A percentile compares a stretch with the other conserved stretches of the same genome.
These are phyloP conservation scores for Ogataea glucozyma DNA, from an alignment of 805 yeast species.

Conservation along the genomic window DNA sequence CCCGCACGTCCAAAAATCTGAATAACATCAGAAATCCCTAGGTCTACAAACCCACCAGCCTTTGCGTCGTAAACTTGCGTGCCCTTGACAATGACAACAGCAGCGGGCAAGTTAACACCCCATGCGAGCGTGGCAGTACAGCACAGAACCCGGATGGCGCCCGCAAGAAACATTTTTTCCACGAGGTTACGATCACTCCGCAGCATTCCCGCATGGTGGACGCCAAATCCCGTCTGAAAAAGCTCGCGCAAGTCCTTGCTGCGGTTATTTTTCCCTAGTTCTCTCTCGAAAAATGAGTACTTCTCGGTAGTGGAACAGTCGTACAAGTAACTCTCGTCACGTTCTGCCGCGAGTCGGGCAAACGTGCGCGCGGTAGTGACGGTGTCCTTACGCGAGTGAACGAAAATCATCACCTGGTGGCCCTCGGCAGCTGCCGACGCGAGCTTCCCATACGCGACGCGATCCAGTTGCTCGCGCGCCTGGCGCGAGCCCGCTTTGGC, in stretches of 20 bases:
- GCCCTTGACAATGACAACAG: conserved; percentile 94
- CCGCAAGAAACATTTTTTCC: conserved; percentile 81
- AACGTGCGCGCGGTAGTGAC: conserved; percentile 76
- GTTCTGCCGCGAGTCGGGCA: conserved; percentile 63
- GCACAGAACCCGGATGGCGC: conserved; percentile 85
- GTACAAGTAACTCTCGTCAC: conserved; percentile 57
- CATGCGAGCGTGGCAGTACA: conserved; percentile 98
- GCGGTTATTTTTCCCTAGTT: conserved; percentile 67
- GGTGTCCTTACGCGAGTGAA: conserved; percentile 93
- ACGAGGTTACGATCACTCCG: conserved; percentile 87
- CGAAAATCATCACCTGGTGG: conserved; percentile 94
- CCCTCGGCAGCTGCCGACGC: conserved; percentile 65
- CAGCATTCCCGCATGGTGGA: conserved; percentile 97
- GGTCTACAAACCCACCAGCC: conserved; percentile 89
- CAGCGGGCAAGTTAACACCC: conserved; percentile 99
- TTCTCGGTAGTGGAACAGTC: conserved; percentile 51
- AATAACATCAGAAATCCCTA: conserved; percentile 94
- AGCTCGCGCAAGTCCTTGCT: conserved; percentile 81
- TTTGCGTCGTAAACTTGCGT: conserved; percentile 94
- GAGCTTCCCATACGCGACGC: conserved; percentile 73
- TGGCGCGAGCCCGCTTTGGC: conserved; percentile 81
- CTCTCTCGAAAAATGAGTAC: conserved; percentile 54
- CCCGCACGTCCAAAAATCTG: conserved; percentile 99
- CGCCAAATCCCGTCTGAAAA: conserved; percentile 80
- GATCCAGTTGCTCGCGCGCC: conserved; percentile 72